Evolutionary conservation across 805 yeast genomes (phyloP).

Genomic region (Yarrowia sp.): DNA sequence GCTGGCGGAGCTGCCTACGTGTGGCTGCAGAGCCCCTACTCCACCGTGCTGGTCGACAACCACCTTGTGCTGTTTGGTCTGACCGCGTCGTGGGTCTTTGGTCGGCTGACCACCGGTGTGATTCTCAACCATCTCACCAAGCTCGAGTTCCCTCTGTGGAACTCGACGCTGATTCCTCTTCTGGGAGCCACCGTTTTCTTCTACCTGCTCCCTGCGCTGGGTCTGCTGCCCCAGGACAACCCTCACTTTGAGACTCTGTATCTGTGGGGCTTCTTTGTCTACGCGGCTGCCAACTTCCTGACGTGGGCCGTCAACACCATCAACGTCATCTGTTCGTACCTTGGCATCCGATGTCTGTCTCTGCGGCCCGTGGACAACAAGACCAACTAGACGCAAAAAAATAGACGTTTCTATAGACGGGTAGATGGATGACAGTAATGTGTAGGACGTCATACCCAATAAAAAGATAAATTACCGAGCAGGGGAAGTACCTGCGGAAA

Average conservation of each 20-base stretch:
- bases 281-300: constrained; percentile 64
- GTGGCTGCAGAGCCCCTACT: constrained; percentile 47
- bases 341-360: constrained; percentile 76
- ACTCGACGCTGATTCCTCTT: constrained; percentile 57
- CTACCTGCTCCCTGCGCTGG: constrained; percentile 52
- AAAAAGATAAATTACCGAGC: too few species aligned
- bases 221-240: constrained; percentile 34
- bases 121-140: constrained; percentile 83
- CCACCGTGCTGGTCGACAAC: constrained; percentile 44
- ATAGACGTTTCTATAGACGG: background rate
- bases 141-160: constrained; percentile 72
- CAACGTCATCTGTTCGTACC: constrained; percentile 72
- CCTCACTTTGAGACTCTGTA: constrained; percentile 39
- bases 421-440: too few species aligned
- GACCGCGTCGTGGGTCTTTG: constrained; percentile 79
- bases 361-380: constrained; percentile 50
- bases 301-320: constrained; percentile 68
- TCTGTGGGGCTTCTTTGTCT: constrained; percentile 56
- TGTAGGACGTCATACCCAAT: background rate
- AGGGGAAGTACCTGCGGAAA: too few species aligned
- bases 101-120: constrained; percentile 58
- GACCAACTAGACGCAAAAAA: constrained; percentile 19
- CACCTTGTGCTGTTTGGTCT: constrained; percentile 70
- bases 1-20: constrained; percentile 50
- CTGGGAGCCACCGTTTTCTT: constrained; percentile 39